These are phyloP conservation scores for Andrographis paniculata DNA, from an alignment of 305 asterid species.

Conservation along the genomic window DNA sequence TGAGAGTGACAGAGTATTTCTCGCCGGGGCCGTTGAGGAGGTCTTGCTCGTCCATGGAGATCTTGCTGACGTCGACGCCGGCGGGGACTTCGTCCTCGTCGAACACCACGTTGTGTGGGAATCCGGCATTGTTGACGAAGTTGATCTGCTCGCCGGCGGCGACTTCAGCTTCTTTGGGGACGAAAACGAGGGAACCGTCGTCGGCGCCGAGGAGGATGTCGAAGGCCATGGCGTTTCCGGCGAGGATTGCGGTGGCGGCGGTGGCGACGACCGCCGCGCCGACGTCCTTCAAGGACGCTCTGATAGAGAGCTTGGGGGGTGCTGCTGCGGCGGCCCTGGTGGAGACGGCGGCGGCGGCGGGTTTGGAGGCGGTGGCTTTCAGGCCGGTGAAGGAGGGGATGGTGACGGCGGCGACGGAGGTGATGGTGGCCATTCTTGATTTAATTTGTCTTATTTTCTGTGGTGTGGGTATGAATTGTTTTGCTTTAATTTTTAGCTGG, in stretches of 20 bases:
- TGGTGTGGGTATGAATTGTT: too few species aligned
- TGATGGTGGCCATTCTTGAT: background rate
- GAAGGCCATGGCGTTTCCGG: conserved; percentile 61
- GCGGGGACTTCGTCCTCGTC: conserved; percentile 74
- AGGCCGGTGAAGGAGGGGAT: conserved; percentile 79
- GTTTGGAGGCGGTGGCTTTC: conserved; percentile 33
- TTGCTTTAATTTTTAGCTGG: too few species aligned
- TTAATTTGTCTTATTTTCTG: too few species aligned
- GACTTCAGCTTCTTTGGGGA: conserved; percentile 40
- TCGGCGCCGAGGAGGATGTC: conserved; percentile 53
- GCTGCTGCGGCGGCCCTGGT: conserved; percentile 17
- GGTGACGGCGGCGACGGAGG: conserved; percentile 32
- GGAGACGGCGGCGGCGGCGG: conserved; percentile 24
- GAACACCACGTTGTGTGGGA: conserved; percentile 84
- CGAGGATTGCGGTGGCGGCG: conserved; percentile 56
- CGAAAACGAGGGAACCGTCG: conserved; percentile 47
- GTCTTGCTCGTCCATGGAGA: conserved; percentile 67
- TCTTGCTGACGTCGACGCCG: conserved; percentile 61
- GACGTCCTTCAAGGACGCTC: conserved; percentile 55
- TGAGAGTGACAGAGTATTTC: conserved; percentile 45
- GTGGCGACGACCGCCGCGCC: conserved; percentile 57
- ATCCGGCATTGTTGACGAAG: conserved; percentile 75
- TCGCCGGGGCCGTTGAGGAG: conserved; percentile 61
- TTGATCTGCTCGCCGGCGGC: conserved; percentile 68
- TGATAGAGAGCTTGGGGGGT: conserved; percentile 28